These are phyloP conservation scores for Phascolomyces articulosus DNA, from an alignment of 371 early-diverging fungal species.

Conservation along the genomic window DNA sequence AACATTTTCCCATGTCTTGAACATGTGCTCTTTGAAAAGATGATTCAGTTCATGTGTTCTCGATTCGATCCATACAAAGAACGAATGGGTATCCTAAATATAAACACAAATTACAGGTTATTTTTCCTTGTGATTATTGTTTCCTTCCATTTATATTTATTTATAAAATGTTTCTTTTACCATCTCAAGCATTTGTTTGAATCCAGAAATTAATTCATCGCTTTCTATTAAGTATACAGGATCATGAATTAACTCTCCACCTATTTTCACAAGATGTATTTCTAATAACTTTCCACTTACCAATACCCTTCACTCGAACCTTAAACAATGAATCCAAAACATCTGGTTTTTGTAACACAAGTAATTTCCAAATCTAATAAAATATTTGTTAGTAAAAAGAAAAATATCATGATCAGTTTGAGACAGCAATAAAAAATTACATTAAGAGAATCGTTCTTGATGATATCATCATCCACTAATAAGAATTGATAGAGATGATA, in stretches of 20 bases:
- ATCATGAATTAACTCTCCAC: neutral
- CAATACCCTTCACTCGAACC: slow-evolving; percentile 45
- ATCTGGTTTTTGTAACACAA: slow-evolving; percentile 62
- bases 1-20: slow-evolving; percentile 66
- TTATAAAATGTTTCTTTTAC: slow-evolving; percentile 14
- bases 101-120: no score
- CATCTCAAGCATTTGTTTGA: slow-evolving; percentile 57
- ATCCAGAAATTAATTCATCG: slow-evolving; percentile 68
- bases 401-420: neutral
- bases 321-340: slow-evolving; percentile 47
- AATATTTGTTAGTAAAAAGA: neutral
- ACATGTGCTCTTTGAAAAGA: slow-evolving; percentile 58
- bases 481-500: slow-evolving; percentile 68
- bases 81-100: slow-evolving; percentile 49
- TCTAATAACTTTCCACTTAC: slow-evolving; percentile 16
- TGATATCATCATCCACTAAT: slow-evolving; percentile 40
- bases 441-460: slow-evolving; percentile 53
- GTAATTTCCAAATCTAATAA: slow-evolving; percentile 60
- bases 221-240: slow-evolving; percentile 37
- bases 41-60: slow-evolving; percentile 50
- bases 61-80: slow-evolving; percentile 61
- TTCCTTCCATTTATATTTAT: neutral
- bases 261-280: neutral
- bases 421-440: slow-evolving; percentile 21
- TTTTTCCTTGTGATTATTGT: neutral